These are phyloP conservation scores for Agaricus blazei DNA, from an alignment of 768 basidiomycete genomes.

Conservation along the genomic window DNA sequence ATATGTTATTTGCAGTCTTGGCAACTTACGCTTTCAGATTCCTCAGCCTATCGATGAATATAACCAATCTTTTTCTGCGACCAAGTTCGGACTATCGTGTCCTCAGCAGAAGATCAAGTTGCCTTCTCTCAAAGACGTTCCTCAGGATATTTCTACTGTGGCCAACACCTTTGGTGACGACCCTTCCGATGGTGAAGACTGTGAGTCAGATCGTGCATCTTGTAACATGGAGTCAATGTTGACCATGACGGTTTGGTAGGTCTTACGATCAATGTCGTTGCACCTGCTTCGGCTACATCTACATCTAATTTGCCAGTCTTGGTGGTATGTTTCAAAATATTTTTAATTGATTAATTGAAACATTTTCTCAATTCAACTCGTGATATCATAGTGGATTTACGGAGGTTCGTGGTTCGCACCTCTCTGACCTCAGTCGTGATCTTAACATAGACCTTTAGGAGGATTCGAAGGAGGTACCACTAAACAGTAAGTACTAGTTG, in stretches of 20 bases:
- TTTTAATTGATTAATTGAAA: background rate
- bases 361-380: background rate
- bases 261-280: slow-evolving; percentile 48
- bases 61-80: slow-evolving; percentile 31
- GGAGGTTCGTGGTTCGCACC: slow-evolving; percentile 27
- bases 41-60: slow-evolving; percentile 33
- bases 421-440: background rate
- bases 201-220: slow-evolving; percentile 22
- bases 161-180: slow-evolving; percentile 22
- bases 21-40: slow-evolving; percentile 34
- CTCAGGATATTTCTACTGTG: slow-evolving; percentile 28
- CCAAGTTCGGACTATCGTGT: slow-evolving; percentile 38
- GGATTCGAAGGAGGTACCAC: slow-evolving; percentile 23
- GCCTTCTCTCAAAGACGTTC: slow-evolving; percentile 28
- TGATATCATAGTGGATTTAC: slow-evolving; percentile 36
- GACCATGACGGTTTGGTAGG: slow-evolving; percentile 22
- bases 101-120: slow-evolving; percentile 38
- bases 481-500: background rate
- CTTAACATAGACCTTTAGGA: slow-evolving; percentile 7
- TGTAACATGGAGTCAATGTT: background rate
- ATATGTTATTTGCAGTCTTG: slow-evolving; percentile 19
- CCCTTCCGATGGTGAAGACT: slow-evolving; percentile 35
- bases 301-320: slow-evolving; percentile 46
- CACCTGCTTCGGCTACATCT: slow-evolving; percentile 33
- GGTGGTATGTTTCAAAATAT: slow-evolving; percentile 31